A percentile compares a stretch with the other conserved stretches of the same genome.
These are phyloP conservation scores for Pilobolus umbonatus DNA, from an alignment of 192 early-diverging fungal species.

Conservation along the genomic window DNA sequence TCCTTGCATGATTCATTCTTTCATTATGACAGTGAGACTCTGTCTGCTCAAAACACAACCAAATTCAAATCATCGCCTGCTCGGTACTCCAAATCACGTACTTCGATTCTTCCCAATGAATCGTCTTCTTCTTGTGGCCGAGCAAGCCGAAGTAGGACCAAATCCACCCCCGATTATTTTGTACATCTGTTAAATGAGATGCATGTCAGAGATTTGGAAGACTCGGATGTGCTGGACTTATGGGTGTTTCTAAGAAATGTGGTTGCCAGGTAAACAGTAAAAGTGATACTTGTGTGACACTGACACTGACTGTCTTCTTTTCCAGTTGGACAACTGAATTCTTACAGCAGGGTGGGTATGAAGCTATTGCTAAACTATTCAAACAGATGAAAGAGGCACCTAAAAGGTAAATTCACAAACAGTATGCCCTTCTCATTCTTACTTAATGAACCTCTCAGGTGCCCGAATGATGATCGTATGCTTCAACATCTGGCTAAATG, in stretches of 20 bases:
- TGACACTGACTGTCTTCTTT: neutral
- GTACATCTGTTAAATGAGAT: constrained; percentile 6
- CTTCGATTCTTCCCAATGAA: neutral
- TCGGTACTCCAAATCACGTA: neutral
- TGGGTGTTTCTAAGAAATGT: constrained; percentile 28
- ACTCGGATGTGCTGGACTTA: constrained; percentile 22
- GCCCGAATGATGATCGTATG: constrained; percentile 26
- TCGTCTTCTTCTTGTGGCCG: neutral
- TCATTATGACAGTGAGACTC: neutral
- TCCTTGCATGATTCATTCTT: too few relatives aligned
- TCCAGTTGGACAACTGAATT: constrained; percentile 37
- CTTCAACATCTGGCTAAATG: constrained; percentile 34
- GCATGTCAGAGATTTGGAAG: constrained; percentile 27
- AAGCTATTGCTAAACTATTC: constrained; percentile 22
- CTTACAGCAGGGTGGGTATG: constrained; percentile 26
- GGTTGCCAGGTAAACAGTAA: too few relatives aligned
- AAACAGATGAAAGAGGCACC: constrained; percentile 31
- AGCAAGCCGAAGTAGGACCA: constrained; percentile 1
- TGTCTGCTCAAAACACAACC: neutral
- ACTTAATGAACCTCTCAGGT: constrained; percentile 1
- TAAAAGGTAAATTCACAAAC: constrained; percentile 19
- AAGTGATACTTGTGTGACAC: constrained; percentile 9
- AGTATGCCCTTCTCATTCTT: neutral
- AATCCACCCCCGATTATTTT: constrained; percentile 24
- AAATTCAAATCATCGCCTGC: neutral